These are phyloP conservation scores for Russula dissimulans DNA, from an alignment of 768 basidiomycete genomes.

Conservation along the genomic window DNA sequence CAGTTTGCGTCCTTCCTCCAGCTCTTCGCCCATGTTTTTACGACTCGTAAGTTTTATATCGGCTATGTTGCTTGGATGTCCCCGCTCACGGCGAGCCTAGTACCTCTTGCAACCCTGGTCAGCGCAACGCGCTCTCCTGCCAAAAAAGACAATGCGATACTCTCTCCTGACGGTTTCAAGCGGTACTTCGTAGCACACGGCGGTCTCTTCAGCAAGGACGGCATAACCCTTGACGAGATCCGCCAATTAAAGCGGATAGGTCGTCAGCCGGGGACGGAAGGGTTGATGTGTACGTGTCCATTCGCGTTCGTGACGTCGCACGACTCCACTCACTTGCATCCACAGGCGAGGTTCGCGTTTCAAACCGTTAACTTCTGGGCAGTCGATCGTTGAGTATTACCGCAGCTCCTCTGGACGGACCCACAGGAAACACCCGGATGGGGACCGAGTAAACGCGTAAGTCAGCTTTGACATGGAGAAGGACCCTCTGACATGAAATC, in stretches of 20 bases:
- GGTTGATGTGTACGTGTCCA: conserved; percentile 80
- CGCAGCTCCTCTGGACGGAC: conserved; percentile 89
- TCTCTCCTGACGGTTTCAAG: conserved; percentile 74
- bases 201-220: conserved; percentile 91
- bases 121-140: conserved; percentile 55
- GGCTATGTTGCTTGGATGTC: neutral
- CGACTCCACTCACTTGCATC: conserved; percentile 11
- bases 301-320: neutral
- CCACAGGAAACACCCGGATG: conserved; percentile 84
- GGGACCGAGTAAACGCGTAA: conserved; percentile 90
- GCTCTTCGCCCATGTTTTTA: conserved; percentile 93
- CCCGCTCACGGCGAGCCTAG: conserved; percentile 31
- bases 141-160: conserved; percentile 43
- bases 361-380: neutral
- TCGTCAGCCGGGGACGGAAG: conserved; percentile 87
- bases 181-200: conserved; percentile 95
- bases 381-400: conserved; percentile 10
- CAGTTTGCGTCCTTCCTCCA: conserved; percentile 23
- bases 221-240: conserved; percentile 89
- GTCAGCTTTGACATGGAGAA: conserved; percentile 24
- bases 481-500: conserved; percentile 15
- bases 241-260: conserved; percentile 81
- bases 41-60: conserved; percentile 42
- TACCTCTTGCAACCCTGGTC: conserved; percentile 85
- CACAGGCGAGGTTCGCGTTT: conserved; percentile 49